A percentile compares a stretch with the other conserved stretches of the same genome.
Conservation (phyloP, 2,329 filamentous ascomycete species). For the Hymenoscyphus linearis region DNA sequence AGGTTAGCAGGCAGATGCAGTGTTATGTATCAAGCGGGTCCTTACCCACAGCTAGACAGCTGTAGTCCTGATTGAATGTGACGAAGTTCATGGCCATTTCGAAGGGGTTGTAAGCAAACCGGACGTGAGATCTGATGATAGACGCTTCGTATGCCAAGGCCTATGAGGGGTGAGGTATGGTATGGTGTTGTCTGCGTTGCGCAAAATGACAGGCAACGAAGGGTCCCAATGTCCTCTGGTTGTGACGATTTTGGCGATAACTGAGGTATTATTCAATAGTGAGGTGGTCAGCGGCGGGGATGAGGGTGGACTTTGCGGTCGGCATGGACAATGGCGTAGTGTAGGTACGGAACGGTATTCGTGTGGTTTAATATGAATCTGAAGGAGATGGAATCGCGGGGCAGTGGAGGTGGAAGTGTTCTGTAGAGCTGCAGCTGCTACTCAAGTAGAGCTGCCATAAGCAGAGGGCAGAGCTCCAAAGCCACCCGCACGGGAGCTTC, state of each 20-base stretch:
- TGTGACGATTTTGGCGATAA: background rate
- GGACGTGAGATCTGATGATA: background rate
- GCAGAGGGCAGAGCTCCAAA: background rate
- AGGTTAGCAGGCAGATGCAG: constrained; percentile 7
- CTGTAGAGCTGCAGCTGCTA: background rate
- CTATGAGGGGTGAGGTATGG: background rate
- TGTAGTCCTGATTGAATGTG: constrained; percentile 98
- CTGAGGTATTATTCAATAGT: background rate
- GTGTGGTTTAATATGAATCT: background rate
- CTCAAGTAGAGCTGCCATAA: background rate
- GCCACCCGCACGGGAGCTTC: too few species aligned
- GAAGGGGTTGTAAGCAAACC: background rate
- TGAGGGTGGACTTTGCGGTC: background rate
- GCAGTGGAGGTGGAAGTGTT: background rate
- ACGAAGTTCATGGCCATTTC: constrained; percentile 90
- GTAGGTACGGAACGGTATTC: background rate
- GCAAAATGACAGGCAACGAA: background rate
- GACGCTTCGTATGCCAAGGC: background rate
- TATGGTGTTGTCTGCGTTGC: background rate
- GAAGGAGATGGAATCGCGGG: background rate
- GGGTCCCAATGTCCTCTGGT: background rate
- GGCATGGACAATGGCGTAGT: background rate
- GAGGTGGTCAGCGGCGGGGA: background rate
- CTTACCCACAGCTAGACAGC: constrained; percentile 89
- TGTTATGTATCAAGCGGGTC: constrained; percentile 1